Evolutionary conservation across 139 green algal species (phyloP), one percentile per base, ranked within the genome.

Genomic region (Deuterostichococcus epilithicus): DNA sequence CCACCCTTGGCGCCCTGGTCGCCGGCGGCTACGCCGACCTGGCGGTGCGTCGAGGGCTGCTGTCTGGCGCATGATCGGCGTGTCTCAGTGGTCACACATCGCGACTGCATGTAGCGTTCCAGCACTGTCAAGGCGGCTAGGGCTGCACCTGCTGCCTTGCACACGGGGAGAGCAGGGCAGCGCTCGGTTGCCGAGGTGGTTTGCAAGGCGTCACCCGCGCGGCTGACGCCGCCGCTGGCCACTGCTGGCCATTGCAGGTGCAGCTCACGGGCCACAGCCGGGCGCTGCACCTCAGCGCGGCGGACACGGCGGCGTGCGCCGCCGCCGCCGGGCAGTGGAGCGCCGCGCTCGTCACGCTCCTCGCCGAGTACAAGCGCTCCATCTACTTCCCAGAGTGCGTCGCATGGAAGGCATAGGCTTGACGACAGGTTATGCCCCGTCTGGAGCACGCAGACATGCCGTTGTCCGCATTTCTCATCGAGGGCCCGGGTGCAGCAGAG

Each of bases 281-380:
- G 6, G 34, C 22, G 5, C 20, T 45, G 68, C 34, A 73, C 32
- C 32, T 45, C 22, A 47, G 34, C 13, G 68, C 68, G 3, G 34
- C 25, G 30, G 68, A 73, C 37, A 25, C 35, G 10, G 68, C 68
- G 10, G 80, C 72, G 20, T 59, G 83, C 20, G 28, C 68, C 35
- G 82, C 85, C 63, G 83, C 83, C 4, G 80, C 83, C 3, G 83
- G 83, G 39, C 59, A 89, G 58, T 89, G 85, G 85, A n/a, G 68
- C 0, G 36, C 66, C 0, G 76, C 85, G 67, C 42, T 89, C 28
- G 26, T 33, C 5, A 18, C 72, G 36, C 65, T 81, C 6, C 32
- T 82, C 3, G 72, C 65, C 35, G 77, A 89, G 44, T 86, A 80
- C 60, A 75, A 86, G 60, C 39, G 65, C 15, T 84, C 73, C 23